phyloP scores from a whole-genome alignment of 768 basidiomycete species.

The Termitomyces sp. region DNA sequence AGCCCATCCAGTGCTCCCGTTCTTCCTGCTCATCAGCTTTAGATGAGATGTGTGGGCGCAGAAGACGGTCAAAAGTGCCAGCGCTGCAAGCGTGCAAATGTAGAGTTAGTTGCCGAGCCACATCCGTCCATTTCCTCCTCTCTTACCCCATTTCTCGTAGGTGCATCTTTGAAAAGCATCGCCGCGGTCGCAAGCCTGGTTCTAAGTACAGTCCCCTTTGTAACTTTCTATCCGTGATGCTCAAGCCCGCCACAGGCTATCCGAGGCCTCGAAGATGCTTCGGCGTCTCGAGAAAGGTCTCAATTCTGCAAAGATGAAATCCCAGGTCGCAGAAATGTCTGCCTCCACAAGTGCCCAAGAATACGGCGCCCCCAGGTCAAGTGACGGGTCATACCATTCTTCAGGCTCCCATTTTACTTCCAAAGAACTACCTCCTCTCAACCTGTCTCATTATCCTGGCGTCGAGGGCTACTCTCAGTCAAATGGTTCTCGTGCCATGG shows the following conservation, averaged over 20 bases:
- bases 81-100: constrained; percentile 76
- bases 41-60: constrained; percentile 93
- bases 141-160: constrained; percentile 28
- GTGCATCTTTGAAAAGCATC: constrained; percentile 85
- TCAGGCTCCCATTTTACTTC: constrained; percentile 34
- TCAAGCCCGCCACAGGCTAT: constrained; percentile 45
- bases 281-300: constrained; percentile 81
- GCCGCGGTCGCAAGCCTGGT: constrained; percentile 83
- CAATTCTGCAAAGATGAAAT: constrained; percentile 72
- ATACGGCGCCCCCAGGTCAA: constrained; percentile 12
- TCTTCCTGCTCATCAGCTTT: constrained; percentile 14
- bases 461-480: constrained; percentile 31
- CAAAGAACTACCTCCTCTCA: constrained; percentile 47
- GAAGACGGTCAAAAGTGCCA: constrained; percentile 84
- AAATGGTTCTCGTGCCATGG: constrained; percentile 34
- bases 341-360: constrained; percentile 28
- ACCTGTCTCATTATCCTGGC: constrained; percentile 30
- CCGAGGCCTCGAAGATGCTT: constrained; percentile 87
- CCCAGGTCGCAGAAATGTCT: constrained; percentile 36
- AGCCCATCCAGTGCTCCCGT: constrained; percentile 2
- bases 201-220: constrained; percentile 58
- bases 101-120: constrained; percentile 46
- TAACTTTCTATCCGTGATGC: constrained; percentile 7
- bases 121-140: constrained; percentile 6
- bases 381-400: constrained; percentile 28